These are phyloP conservation scores for Zymoseptoria tritici DNA, from an alignment of 2,329 filamentous ascomycete species.

Conservation along the genomic window DNA sequence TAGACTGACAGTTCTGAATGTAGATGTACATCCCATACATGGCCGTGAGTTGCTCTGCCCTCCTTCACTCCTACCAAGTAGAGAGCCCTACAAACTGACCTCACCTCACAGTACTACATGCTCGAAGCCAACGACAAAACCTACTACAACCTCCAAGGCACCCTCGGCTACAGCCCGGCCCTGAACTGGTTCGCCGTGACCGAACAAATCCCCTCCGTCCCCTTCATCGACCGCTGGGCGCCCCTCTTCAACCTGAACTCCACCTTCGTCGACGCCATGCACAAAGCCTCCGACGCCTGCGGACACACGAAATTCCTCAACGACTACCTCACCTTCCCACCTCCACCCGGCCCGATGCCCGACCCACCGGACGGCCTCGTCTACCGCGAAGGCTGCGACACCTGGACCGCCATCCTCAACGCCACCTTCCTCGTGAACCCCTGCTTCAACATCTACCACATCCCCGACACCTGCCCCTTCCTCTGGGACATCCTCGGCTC, in stretches of 20 bases:
- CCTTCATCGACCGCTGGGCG: conserved; percentile 13
- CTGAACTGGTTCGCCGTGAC: conserved; percentile 43
- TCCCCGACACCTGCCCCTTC: conserved; percentile 22
- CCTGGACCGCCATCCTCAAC: conserved; percentile 1
- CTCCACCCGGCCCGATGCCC: conserved; percentile 21
- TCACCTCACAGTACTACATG: conserved; percentile 11
- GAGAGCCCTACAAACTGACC: neutral
- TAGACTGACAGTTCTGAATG: conserved; percentile 10
- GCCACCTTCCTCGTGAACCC: conserved; percentile 17
- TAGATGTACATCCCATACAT: conserved; percentile 28
- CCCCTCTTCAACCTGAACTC: conserved; percentile 37
- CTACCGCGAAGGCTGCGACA: neutral
- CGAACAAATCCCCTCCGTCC: neutral
- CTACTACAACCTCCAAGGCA: conserved; percentile 28
- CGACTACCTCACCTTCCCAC: conserved; percentile 37
- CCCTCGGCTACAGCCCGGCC: conserved; percentile 28
- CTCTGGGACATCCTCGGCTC: conserved; percentile 1
- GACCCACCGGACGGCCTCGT: neutral
- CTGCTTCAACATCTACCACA: conserved; percentile 27
- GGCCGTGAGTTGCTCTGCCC: conserved; percentile 1
- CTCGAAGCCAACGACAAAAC: conserved; percentile 21
- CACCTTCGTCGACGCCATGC: conserved; percentile 31
- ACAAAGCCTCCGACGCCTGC: conserved; percentile 27
- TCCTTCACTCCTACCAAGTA: too few relatives aligned
- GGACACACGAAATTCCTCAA: conserved; percentile 39